These are phyloP conservation scores for Castanospermum australe DNA, from an alignment of 306 rosid genomes.

Conservation along the genomic window DNA sequence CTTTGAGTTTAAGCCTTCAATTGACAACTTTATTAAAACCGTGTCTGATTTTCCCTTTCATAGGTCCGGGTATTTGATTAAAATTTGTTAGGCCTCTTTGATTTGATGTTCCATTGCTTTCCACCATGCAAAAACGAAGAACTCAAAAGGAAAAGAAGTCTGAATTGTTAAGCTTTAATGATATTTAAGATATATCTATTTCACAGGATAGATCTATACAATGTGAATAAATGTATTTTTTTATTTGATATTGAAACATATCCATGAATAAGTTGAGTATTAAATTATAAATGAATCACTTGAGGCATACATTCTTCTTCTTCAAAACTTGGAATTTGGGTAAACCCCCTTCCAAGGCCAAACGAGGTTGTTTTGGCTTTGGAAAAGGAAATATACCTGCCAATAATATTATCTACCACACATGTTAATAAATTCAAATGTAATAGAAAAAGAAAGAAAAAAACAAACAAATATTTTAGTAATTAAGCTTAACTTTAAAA, in stretches of 20 bases:
- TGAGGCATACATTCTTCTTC: neutral
- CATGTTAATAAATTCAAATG: neutral
- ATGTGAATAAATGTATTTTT: neutral
- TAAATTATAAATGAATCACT: neutral
- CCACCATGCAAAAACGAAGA: neutral
- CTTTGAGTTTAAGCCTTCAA: neutral
- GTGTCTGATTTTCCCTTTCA: neutral
- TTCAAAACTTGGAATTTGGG: neutral
- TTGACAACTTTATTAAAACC: neutral
- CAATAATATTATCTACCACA: neutral
- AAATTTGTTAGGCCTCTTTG: neutral
- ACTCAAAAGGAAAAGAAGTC: neutral
- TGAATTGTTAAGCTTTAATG: neutral
- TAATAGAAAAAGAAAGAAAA: neutral
- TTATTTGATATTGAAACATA: neutral
- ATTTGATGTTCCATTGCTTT: neutral
- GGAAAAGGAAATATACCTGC: constrained; percentile 34
- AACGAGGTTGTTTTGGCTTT: neutral
- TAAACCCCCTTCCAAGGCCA: neutral
- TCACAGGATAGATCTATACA: neutral
- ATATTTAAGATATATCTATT: neutral
- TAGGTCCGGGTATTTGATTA: neutral
- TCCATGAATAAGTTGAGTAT: neutral
- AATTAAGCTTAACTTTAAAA: no score
- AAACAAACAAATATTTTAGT: no score